phyloP scores from a whole-genome alignment of 768 basidiomycete species.

The Russula earlei region DNA sequence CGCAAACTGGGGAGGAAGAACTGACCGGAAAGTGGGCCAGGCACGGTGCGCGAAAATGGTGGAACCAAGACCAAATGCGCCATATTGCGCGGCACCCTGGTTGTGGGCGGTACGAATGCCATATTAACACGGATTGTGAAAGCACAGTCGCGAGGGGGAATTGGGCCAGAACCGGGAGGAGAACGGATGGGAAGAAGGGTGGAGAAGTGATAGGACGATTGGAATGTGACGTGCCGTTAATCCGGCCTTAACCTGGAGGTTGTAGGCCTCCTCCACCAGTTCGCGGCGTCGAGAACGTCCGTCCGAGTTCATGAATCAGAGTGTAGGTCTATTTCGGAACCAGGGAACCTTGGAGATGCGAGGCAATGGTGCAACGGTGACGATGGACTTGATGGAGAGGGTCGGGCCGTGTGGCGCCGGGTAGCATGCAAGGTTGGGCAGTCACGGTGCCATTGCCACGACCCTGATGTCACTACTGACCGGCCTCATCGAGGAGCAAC shows the following conservation, averaged over 20 bases:
- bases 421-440: too few relatives aligned
- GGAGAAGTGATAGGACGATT: neutral
- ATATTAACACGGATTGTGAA: neutral
- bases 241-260: slow-evolving; percentile 49
- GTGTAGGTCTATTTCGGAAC: neutral
- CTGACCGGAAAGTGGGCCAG: slow-evolving; percentile 68
- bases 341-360: too few relatives aligned
- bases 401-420: slow-evolving; percentile 22
- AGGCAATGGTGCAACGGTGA: neutral
- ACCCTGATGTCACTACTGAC: slow-evolving; percentile 33
- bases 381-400: neutral
- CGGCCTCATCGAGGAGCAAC: slow-evolving; percentile 28
- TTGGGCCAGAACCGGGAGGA: neutral
- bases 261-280: slow-evolving; percentile 50
- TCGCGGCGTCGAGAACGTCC: slow-evolving; percentile 35
- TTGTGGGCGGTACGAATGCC: slow-evolving; percentile 6
- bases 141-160: too few relatives aligned
- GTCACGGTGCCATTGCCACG: too few relatives aligned
- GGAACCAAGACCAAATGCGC: slow-evolving; percentile 48
- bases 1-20: neutral
- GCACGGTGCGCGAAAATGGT: slow-evolving; percentile 54
- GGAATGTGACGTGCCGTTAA: slow-evolving; percentile 19
- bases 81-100: slow-evolving; percentile 46
- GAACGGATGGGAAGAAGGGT: neutral
- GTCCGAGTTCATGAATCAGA: neutral